Conservation (phyloP, 2,329 filamentous ascomycete genomes). For the Colletotrichum sp. region DNA sequence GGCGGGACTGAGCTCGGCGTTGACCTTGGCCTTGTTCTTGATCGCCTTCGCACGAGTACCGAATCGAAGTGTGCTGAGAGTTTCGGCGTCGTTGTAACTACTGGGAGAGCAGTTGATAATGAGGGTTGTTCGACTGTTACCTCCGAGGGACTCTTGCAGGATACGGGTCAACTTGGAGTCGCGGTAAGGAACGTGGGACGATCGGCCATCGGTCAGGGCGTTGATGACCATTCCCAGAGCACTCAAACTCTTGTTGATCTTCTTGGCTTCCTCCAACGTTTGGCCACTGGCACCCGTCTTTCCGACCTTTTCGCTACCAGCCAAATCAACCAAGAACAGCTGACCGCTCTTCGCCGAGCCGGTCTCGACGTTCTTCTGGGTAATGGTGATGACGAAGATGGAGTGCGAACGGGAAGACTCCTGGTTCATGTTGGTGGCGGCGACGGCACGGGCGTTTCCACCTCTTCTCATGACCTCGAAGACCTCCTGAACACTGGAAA, state of each 20-base stretch:
- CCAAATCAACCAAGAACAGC: constrained; percentile 96
- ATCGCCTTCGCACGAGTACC: constrained; percentile 97
- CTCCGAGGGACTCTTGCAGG: constrained; percentile 93
- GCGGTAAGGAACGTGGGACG: constrained; percentile 92
- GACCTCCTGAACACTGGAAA: constrained; percentile 93
- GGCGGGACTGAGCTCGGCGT: constrained; percentile 92
- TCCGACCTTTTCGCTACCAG: constrained; percentile 97
- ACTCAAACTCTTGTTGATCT: constrained; percentile 99
- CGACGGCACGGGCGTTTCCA: constrained; percentile 87
- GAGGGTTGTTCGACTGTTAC: constrained; percentile 96
- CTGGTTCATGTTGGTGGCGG: constrained; percentile 98
- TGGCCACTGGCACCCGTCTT: constrained; percentile 98
- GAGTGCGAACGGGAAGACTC: constrained; percentile 98
- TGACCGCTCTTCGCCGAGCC: constrained; percentile 96
- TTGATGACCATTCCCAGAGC: constrained; percentile 99
- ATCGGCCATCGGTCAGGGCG: constrained; percentile 84
- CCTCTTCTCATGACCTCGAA: constrained; percentile 96
- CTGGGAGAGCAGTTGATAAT: constrained; percentile 99
- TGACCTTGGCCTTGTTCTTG: constrained; percentile 99
- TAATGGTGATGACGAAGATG: constrained; percentile 96
- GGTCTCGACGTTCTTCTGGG: constrained; percentile 96
- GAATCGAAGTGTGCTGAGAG: constrained; percentile 88
- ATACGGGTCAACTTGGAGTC: constrained; percentile 98
- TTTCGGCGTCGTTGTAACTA: constrained; percentile 97
- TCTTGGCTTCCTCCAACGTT: constrained; percentile 97